Conservation (phyloP, 495 filamentous ascomycete species). For the Penicillium ochrochloron region DNA sequence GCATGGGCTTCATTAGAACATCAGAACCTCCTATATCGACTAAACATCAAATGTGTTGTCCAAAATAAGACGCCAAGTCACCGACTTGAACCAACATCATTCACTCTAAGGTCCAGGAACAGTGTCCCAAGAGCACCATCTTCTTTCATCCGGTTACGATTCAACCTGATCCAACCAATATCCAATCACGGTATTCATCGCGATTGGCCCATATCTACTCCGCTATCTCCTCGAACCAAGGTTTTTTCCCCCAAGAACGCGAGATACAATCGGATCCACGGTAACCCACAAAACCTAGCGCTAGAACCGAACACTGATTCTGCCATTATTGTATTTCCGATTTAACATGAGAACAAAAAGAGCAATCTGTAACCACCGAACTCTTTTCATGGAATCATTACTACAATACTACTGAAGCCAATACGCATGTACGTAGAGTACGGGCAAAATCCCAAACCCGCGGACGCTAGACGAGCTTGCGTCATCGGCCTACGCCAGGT, state of each 20-base stretch:
- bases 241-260: background rate
- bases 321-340: background rate
- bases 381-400: background rate
- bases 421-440: background rate
- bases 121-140: background rate
- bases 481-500: constrained; percentile 6
- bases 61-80: background rate
- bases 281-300: background rate
- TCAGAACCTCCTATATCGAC: no score
- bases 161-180: constrained; percentile 1
- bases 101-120: background rate
- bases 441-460: background rate
- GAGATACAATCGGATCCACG: constrained; percentile 7
- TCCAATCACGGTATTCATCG: background rate
- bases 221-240: background rate
- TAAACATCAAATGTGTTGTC: background rate
- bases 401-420: background rate
- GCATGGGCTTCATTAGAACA: no score
- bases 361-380: background rate
- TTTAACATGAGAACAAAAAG: background rate
- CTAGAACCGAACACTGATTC: background rate
- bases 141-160: background rate
- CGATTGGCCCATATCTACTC: constrained; percentile 8
- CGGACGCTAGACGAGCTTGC: constrained; percentile 3
- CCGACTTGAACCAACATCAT: background rate